Conservation (phyloP, 2,329 filamentous ascomycete species). For the Pseudogymnoascus sp. region DNA sequence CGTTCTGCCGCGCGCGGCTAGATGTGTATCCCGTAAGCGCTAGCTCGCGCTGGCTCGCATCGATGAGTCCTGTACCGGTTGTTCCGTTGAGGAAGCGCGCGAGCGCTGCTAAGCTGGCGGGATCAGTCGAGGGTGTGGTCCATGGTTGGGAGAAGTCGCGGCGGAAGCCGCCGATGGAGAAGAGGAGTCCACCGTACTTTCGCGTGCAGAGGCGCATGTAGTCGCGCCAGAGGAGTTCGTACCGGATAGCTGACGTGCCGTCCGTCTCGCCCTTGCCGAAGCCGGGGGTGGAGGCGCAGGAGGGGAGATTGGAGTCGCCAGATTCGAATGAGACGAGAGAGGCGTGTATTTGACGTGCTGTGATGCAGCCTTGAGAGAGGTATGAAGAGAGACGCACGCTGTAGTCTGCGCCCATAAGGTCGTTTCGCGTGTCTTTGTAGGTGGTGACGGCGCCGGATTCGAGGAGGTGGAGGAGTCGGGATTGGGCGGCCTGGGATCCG, state of each 20-base stretch:
- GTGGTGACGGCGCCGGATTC: slow-evolving; percentile 49
- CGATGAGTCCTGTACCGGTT: slow-evolving; percentile 69
- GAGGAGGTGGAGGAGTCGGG: slow-evolving; percentile 54
- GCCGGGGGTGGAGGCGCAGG: slow-evolving; percentile 26
- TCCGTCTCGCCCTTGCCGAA: slow-evolving; percentile 65
- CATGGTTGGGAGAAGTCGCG: slow-evolving; percentile 39
- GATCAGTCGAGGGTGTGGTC: slow-evolving; percentile 28
- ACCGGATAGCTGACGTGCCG: slow-evolving; percentile 60
- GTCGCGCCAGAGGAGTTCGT: slow-evolving; percentile 71
- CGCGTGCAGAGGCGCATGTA: slow-evolving; percentile 70
- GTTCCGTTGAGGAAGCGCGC: slow-evolving; percentile 56
- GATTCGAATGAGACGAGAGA: slow-evolving; percentile 63
- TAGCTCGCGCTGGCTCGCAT: slow-evolving; percentile 68
- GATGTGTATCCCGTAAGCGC: slow-evolving; percentile 70
- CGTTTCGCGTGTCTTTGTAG: slow-evolving; percentile 67
- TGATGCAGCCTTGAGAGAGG: slow-evolving; percentile 63
- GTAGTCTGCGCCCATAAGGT: slow-evolving; percentile 60
- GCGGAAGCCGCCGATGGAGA: slow-evolving; percentile 55
- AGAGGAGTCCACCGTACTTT: slow-evolving; percentile 61
- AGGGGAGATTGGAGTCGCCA: slow-evolving; percentile 34
- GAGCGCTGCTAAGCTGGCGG: slow-evolving; percentile 41
- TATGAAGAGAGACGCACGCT: slow-evolving; percentile 71
- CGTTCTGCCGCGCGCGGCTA: slow-evolving; percentile 68
- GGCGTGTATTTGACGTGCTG: slow-evolving; percentile 63
- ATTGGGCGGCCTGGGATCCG: slow-evolving; percentile 53